Base-by-base conservation (phyloP, 1,139 yeast species). In the Blastobotrys petasosporus region DNA sequence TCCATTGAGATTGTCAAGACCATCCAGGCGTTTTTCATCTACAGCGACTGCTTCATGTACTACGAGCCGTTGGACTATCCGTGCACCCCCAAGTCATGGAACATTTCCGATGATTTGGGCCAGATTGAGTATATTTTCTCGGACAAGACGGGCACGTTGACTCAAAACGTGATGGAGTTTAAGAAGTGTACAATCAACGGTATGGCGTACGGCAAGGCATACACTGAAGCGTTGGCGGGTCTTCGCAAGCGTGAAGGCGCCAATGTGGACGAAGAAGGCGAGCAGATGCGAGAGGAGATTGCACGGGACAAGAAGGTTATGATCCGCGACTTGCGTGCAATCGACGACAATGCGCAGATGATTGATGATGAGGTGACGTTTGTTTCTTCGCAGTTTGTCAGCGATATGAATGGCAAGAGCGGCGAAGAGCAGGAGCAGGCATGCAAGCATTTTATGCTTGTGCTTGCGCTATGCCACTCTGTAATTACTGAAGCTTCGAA, bases 81-180 rank as follows among this genome's bases (percentile, higher is more conserved):
- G 1, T 92, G 98, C 66, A 80, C 92, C 4, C 97, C 98, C 7
- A 90, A 92, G 63, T 77, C 96, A 0, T 92, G 98, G 98, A 87
- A 85, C 62, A 90, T 92, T 46, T 87, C 97, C 10, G 98, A 92
- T 68, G 98, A 92, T 65, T 73, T 92, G 60, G 98, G 98, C 30
- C 98, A 92, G 67, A 85, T 92, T 57, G 97, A 92, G 65, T 92
- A 90, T 62, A 81, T 92, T 40, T 92, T 92, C 66, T 85, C 95
- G 61, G 98, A 92, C 67, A 92, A 92, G 66, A 92, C 98, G 0
- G 98, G 98, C 50, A 92, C 98, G 0, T 73, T 92, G 57, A 92
- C 98, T 1, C 97, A 90, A 64, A 92, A 92, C 62, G 85, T 90
- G 36, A 92, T 92, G 98, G 97, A 90, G 65, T 90, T 90, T 68